Evolutionary conservation across 805 yeast species (phyloP), one percentile per base, ranked within the genome.

Genomic region (Nakazawaea wickerhamii): DNA sequence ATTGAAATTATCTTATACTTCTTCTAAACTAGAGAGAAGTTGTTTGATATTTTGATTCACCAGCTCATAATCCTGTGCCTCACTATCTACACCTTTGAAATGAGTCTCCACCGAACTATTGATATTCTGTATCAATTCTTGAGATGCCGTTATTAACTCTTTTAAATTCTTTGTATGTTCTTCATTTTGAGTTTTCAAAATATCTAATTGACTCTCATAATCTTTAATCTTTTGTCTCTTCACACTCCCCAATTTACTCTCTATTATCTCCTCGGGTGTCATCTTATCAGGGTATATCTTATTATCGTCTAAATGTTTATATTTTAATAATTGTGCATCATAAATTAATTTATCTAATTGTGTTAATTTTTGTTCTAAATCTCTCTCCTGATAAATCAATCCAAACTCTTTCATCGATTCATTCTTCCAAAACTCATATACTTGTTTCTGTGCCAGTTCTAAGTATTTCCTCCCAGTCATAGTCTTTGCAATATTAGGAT

Each of bases 321-420:
- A 43, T 18, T 36, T 38, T 36, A 46, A 39, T 22, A 15, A 10
- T 23, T 46, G 22, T 10, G 79, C 78, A 10, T 55, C 58, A 23
- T 60, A 58, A 11, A 76, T 64, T 14, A 76, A 57, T 42, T 68
- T 70, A 51, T 76, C 82, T 36, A 76, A 56, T 40, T 67, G 68
- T 48, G 74, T 58, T 38, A 76, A 57, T 43, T 69, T 73, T 15
- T 28, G 38, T 47, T 71, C 64, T 19, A 76, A 53, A 27, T 67
- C 63, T 13, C 74, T 45, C 43, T 76, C 80, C 10, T 57, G 48
- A 52, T 68, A 74, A 1, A 76, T 73, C 38, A 63, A 55, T 5
- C 67, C 68, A 45, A 75, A 75, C 53, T 75, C 80, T 17, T 61
- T 58, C 30, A 65, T 48, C 3, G 74, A 63, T 33, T 61, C 67